Conservation (phyloP, 306 rosid genomes). For the Sicyos baderoa region DNA sequence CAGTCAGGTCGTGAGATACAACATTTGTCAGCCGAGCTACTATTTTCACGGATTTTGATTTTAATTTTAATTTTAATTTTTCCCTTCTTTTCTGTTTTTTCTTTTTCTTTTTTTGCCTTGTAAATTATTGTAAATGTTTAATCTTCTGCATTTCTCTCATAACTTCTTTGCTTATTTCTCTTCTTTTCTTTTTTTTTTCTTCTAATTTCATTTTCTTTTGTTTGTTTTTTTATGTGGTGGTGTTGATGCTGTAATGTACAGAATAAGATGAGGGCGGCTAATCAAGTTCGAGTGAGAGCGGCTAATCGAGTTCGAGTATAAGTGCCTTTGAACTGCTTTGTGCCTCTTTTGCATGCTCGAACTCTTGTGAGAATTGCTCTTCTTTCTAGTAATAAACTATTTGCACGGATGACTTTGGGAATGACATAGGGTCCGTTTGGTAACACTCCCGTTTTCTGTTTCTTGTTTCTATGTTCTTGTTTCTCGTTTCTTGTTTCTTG, state of each 20-base stretch:
- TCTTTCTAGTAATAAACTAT: neutral
- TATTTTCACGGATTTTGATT: neutral
- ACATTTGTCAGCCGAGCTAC: slow-evolving; percentile 1
- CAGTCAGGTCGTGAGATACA: neutral
- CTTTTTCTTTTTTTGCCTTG: no score
- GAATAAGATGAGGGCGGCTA: neutral
- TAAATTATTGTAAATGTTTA: slow-evolving; percentile 14
- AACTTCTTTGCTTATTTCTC: neutral
- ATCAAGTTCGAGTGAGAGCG: neutral
- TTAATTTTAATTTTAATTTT: no score
- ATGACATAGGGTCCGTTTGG: no score
- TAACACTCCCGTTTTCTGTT: no score
- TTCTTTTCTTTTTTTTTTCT: no score
- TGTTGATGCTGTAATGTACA: neutral
- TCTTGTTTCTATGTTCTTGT: no score
- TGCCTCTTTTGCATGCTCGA: neutral
- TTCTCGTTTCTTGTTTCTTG: no score
- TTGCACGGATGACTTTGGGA: neutral
- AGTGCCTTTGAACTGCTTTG: neutral
- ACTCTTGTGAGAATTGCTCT: neutral
- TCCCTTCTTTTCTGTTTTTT: neutral
- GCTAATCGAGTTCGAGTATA: neutral
- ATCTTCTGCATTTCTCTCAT: neutral
- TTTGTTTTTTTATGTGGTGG: neutral
- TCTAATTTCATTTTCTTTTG: no score